Conservation (phyloP, 306 rosid species). For the Betula pendula region DNA sequence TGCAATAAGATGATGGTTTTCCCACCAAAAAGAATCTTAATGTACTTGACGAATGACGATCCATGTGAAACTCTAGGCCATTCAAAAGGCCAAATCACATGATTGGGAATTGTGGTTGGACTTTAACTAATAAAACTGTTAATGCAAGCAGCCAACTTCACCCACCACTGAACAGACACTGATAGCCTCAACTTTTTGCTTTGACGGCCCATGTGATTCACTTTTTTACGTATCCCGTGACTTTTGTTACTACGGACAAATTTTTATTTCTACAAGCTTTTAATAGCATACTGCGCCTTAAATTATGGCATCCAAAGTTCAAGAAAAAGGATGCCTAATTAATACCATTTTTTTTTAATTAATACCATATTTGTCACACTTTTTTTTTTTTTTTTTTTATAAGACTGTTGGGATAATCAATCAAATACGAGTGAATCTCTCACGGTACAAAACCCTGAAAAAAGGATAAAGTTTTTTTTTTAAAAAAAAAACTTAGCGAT, state of each 20-base stretch:
- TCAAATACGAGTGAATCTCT: slow-evolving; percentile 9
- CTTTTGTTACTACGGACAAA: slow-evolving; percentile 40
- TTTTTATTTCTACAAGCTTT: background rate
- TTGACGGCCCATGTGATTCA: slow-evolving; percentile 51
- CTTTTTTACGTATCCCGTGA: slow-evolving; percentile 54
- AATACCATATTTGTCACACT: slow-evolving; percentile 18
- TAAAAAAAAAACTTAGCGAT: too few species aligned
- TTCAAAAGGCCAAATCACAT: slow-evolving; percentile 34
- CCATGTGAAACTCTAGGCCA: slow-evolving; percentile 37
- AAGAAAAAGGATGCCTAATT: slow-evolving; percentile 6
- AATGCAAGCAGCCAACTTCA: slow-evolving; percentile 17
- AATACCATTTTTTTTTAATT: too few species aligned
- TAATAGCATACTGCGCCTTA: slow-evolving; percentile 26
- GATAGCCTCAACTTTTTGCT: slow-evolving; percentile 1
- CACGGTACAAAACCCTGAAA: slow-evolving; percentile 1
- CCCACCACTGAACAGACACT: background rate
- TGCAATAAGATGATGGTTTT: background rate
- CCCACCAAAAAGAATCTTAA: slow-evolving; percentile 43
- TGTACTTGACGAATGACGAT: slow-evolving; percentile 36
- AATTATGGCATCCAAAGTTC: slow-evolving; percentile 35
- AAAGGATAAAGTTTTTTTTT: too few species aligned
- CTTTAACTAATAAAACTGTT: slow-evolving; percentile 30
- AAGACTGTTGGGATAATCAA: slow-evolving; percentile 4
- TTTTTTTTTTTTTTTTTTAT: too few species aligned
- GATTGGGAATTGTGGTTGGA: slow-evolving; percentile 33